A percentile compares a stretch with the other conserved stretches of the same genome.
Evolutionary conservation across 1,284 basidiomycete species (phyloP).

Genomic region (Malassezia yamatoensis): DNA sequence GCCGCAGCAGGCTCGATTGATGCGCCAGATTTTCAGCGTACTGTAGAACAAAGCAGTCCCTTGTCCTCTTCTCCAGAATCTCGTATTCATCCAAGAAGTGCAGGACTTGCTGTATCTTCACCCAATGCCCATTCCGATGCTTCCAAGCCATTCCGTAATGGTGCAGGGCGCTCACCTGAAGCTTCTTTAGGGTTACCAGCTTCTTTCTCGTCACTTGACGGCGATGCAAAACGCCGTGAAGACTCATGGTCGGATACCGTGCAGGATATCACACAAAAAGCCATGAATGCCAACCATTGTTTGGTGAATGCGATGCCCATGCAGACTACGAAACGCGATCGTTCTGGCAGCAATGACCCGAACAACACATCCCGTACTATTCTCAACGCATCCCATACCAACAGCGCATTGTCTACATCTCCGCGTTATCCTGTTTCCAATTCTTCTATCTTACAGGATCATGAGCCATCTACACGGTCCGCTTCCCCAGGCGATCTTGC

Average conservation of each 20-base stretch:
- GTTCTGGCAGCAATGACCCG: background rate
- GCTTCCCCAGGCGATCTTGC: background rate
- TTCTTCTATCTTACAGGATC: background rate
- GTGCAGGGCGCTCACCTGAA: background rate
- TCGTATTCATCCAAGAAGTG: slow-evolving; percentile 4
- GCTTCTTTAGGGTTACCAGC: background rate
- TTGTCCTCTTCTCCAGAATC: slow-evolving; percentile 10
- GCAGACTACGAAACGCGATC: slow-evolving; percentile 13
- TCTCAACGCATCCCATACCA: background rate
- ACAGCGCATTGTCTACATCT: background rate
- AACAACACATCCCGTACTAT: slow-evolving; percentile 17
- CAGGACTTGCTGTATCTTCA: slow-evolving; percentile 11
- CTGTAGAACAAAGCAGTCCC: background rate
- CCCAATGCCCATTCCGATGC: slow-evolving; percentile 2
- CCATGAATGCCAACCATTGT: slow-evolving; percentile 40
- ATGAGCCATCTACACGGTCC: background rate
- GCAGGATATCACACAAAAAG: slow-evolving; percentile 23
- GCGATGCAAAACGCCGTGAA: no score
- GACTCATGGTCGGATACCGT: background rate
- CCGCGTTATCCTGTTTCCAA: background rate
- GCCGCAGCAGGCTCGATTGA: background rate
- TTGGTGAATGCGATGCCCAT: slow-evolving; percentile 31
- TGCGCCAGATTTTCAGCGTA: no score
- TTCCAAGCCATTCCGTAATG: background rate
- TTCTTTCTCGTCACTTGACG: no score